Evolutionary conservation across 768 basidiomycete species (phyloP).

Genomic region (Termitomyces eurrhizus): DNA sequence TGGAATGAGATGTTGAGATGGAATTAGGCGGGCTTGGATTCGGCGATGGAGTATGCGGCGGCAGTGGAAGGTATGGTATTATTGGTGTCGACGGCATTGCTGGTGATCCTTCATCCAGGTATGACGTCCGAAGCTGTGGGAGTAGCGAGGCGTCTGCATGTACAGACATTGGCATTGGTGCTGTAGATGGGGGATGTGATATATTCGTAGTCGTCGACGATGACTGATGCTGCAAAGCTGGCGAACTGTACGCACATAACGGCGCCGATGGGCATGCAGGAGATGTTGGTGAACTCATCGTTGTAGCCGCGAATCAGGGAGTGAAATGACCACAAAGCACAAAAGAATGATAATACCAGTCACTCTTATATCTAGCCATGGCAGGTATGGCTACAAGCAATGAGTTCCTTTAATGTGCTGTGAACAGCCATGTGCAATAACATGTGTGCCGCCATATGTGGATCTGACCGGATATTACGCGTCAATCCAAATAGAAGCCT

Average conservation of each 20-base stretch:
- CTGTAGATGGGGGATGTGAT: neutral
- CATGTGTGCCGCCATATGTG: conserved; percentile 8
- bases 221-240: neutral
- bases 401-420: neutral
- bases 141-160: neutral
- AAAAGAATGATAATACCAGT: neutral
- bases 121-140: neutral
- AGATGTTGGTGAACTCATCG: neutral
- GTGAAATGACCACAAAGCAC: neutral
- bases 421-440: conserved; percentile 13
- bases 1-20: neutral
- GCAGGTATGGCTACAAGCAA: neutral
- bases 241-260: neutral
- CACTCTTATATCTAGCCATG: conserved; percentile 4
- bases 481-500: neutral
- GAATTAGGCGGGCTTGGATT: neutral
- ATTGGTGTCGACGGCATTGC: neutral
- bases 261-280: neutral
- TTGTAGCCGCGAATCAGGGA: neutral
- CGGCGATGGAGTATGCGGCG: conserved; percentile 5
- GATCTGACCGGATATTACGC: conserved; percentile 8
- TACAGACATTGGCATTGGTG: neutral
- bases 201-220: neutral
- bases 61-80: neutral
- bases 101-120: neutral